These are phyloP conservation scores for Asterophora lycoperdoides DNA, from an alignment of 768 basidiomycete genomes.

Conservation along the genomic window DNA sequence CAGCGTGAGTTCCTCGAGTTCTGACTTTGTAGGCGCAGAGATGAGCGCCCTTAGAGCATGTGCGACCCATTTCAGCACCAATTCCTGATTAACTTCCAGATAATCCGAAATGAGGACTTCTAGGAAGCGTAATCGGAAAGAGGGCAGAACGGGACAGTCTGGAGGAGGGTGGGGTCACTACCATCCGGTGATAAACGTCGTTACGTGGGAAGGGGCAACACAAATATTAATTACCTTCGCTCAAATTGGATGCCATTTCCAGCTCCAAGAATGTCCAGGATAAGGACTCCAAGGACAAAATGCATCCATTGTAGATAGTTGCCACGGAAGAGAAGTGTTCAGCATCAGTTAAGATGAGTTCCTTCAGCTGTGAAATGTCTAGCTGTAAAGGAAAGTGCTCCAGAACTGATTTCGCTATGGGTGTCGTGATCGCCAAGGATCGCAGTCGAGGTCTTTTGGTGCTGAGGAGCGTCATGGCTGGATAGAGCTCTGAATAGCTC, in stretches of 20 bases:
- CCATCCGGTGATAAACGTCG: background rate
- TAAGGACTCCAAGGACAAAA: background rate
- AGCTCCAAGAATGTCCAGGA: background rate
- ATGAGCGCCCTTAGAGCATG: background rate
- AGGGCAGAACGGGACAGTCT: background rate
- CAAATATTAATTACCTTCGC: too few species aligned
- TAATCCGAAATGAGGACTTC: background rate
- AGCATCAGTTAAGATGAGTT: background rate
- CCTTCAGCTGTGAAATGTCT: background rate
- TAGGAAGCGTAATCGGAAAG: background rate
- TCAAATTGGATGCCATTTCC: background rate
- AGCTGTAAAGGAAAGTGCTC: background rate
- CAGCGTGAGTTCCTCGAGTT: background rate
- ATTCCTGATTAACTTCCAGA: background rate
- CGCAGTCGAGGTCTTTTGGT: background rate
- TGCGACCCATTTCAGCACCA: conserved; percentile 1
- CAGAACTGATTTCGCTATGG: background rate
- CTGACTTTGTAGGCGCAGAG: background rate
- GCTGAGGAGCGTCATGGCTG: background rate
- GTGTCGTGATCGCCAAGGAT: background rate
- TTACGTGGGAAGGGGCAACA: too few species aligned
- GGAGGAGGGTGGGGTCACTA: background rate
- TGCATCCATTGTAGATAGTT: background rate
- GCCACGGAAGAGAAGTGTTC: background rate
- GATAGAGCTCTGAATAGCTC: background rate